A percentile compares a stretch with the other conserved stretches of the same genome.
phyloP scores from a whole-genome alignment of 2,329 filamentous ascomycete species.

The Alternaria alternata region DNA sequence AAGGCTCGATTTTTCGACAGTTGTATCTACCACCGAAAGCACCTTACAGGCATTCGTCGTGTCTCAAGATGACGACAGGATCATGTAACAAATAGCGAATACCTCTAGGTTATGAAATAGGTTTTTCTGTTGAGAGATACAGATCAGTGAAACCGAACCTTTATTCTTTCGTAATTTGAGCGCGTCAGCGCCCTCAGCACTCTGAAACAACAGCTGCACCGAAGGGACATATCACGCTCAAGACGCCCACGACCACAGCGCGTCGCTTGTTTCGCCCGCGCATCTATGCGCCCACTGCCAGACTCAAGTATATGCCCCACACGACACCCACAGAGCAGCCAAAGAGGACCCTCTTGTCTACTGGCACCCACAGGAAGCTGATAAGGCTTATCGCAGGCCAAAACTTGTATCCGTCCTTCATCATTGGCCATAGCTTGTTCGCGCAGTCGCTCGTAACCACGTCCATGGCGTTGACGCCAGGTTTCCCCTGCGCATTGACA shows the following conservation, averaged over 20 bases:
- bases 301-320: slow-evolving; percentile 79
- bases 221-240: background rate
- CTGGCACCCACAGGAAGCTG: slow-evolving; percentile 76
- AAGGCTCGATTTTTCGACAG: background rate
- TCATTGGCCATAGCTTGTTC: slow-evolving; percentile 65
- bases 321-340: slow-evolving; percentile 75
- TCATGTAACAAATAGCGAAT: background rate
- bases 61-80: background rate
- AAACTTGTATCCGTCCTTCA: slow-evolving; percentile 71
- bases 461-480: slow-evolving; percentile 44
- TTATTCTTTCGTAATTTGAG: background rate
- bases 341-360: slow-evolving; percentile 74
- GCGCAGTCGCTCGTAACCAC: slow-evolving; percentile 40
- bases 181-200: background rate
- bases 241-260: background rate
- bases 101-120: background rate
- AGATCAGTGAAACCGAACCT: background rate
- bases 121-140: background rate
- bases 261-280: background rate
- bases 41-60: background rate
- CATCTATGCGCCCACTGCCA: slow-evolving; percentile 56
- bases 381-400: slow-evolving; percentile 75
- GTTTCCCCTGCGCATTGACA: slow-evolving; percentile 40
- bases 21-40: background rate
- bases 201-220: too few relatives aligned